These are phyloP conservation scores for Venturia aucupariae DNA, from an alignment of 2,329 filamentous ascomycete species.

Conservation along the genomic window DNA sequence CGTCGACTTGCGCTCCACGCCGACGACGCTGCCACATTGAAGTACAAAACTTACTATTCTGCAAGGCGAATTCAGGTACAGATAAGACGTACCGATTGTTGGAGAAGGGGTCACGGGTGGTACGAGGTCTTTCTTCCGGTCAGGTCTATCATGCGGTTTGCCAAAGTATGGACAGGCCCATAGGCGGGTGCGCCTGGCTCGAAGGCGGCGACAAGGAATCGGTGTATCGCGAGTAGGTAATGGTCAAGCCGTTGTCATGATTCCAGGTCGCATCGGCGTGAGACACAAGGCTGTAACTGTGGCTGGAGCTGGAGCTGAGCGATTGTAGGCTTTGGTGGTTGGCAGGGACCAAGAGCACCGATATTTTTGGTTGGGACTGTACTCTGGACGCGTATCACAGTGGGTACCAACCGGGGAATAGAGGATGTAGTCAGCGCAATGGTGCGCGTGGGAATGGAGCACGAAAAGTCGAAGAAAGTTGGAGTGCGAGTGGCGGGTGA, in stretches of 20 bases:
- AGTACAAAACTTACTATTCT: not conserved
- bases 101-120: not conserved
- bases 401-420: not conserved
- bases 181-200: not conserved
- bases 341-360: not conserved
- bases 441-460: not conserved
- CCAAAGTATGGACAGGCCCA: not conserved
- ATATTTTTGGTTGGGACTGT: not conserved
- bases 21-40: not conserved
- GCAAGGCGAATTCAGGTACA: not conserved
- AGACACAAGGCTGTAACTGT: not conserved
- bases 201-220: not conserved
- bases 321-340: not conserved
- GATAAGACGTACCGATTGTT: not conserved
- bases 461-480: not conserved
- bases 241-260: not conserved
- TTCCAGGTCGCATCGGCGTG: not conserved
- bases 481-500: not conserved
- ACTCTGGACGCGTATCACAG: not conserved
- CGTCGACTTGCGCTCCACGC: not conserved
- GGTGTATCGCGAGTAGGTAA: not conserved
- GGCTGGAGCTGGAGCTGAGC: not conserved
- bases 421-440: not conserved
- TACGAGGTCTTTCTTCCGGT: not conserved
- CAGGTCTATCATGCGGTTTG: not conserved